Evolutionary conservation across 176 grass and related monocot genomes (phyloP).

Genomic region (Oryza australiensis): DNA sequence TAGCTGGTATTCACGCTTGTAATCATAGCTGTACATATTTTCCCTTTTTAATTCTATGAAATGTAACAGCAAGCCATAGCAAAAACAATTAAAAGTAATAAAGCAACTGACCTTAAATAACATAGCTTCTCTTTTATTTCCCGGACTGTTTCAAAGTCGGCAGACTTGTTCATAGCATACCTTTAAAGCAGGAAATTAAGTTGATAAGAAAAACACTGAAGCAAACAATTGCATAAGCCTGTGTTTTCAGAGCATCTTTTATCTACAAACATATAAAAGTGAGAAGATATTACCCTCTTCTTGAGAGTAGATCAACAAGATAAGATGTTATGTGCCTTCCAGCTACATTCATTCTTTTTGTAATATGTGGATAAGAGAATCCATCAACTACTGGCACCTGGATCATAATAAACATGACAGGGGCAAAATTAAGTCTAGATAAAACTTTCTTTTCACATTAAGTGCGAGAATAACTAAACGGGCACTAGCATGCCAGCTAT

Average conservation of each 20-base stretch:
- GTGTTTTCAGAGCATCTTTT: constrained; percentile 28
- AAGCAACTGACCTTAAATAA: constrained; percentile 69
- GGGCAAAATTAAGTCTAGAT: not conserved
- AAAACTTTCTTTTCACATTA: not conserved
- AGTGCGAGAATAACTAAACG: not conserved
- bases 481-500: not conserved
- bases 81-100: constrained; percentile 7
- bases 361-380: constrained; percentile 93
- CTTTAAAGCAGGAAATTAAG: constrained; percentile 36
- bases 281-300: constrained; percentile 76
- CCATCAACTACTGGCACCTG: constrained; percentile 99
- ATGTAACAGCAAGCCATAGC: constrained; percentile 9
- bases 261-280: constrained; percentile 23
- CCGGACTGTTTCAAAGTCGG: constrained; percentile 93
- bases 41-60: constrained; percentile 21
- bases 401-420: constrained; percentile 27
- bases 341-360: constrained; percentile 98
- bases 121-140: constrained; percentile 98
- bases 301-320: constrained; percentile 93
- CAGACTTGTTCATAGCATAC: constrained; percentile 98
- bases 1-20: constrained; percentile 93
- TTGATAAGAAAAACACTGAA: constrained; percentile 32
- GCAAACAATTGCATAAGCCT: constrained; percentile 10
- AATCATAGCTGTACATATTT: constrained; percentile 73
- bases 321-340: constrained; percentile 98